Evolutionary conservation across 2,329 filamentous ascomycete genomes (phyloP).

Genomic region (Aspergillus tanneri): DNA sequence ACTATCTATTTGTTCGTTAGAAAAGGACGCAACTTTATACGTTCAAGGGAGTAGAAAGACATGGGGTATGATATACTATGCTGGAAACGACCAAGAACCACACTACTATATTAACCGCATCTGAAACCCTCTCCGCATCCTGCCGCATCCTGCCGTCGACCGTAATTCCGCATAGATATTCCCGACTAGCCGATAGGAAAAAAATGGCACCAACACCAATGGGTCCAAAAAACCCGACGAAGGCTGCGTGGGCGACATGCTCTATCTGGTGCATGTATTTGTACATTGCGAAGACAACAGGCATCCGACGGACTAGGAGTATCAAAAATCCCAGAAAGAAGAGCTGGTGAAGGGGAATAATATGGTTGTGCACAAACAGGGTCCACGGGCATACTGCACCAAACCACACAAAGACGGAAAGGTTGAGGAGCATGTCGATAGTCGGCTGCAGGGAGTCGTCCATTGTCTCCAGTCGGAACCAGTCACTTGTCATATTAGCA

Average conservation of each 20-base stretch:
- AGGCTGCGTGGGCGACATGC: slow-evolving; percentile 21
- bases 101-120: slow-evolving; percentile 9
- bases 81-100: slow-evolving; percentile 42
- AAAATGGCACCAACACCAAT: slow-evolving; percentile 32
- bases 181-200: slow-evolving; percentile 12
- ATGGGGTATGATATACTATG: no score
- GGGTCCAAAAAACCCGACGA: slow-evolving; percentile 30
- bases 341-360: slow-evolving; percentile 12
- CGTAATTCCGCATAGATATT: slow-evolving; percentile 9
- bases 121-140: slow-evolving; percentile 1
- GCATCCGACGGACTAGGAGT: neutral
- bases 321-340: neutral
- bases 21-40: no score
- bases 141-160: neutral
- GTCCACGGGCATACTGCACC: slow-evolving; percentile 28
- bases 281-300: slow-evolving; percentile 7
- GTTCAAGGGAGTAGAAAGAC: no score
- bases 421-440: slow-evolving; percentile 28
- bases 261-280: slow-evolving; percentile 17
- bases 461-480: neutral
- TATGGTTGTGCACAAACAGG: slow-evolving; percentile 9
- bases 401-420: slow-evolving; percentile 26
- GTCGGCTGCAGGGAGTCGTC: slow-evolving; percentile 15
- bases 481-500: neutral
- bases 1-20: no score